Percentiles rank a stretch among this genome's conserved stretches.
These are phyloP conservation scores for Yarrowia sp. DNA, from an alignment of 805 yeast species.

Conservation along the genomic window DNA sequence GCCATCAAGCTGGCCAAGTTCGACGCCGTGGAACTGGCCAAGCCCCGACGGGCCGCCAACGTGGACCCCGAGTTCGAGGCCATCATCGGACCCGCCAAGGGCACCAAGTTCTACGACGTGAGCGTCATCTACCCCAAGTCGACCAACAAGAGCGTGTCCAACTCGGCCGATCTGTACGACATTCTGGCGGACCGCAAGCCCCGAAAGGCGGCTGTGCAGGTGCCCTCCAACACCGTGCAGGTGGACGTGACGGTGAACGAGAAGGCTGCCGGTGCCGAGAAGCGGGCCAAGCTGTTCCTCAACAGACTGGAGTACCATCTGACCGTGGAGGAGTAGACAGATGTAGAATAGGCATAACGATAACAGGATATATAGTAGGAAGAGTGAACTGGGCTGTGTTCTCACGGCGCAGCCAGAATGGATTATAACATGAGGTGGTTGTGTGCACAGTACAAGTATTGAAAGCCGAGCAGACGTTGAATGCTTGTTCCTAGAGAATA, in stretches of 20 bases:
- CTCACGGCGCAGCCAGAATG: too few species aligned
- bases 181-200: slow-evolving; percentile 44
- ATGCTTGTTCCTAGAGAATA: too few species aligned
- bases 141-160: slow-evolving; percentile 41
- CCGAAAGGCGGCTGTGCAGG: slow-evolving; percentile 45
- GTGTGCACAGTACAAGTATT: too few species aligned
- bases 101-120: slow-evolving; percentile 50
- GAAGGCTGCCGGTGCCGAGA: slow-evolving; percentile 50
- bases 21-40: slow-evolving; percentile 45
- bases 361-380: too few species aligned
- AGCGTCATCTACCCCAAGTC: slow-evolving; percentile 48
- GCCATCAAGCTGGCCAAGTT: slow-evolving; percentile 57
- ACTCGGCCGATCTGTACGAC: slow-evolving; percentile 47
- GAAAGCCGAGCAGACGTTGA: too few species aligned
- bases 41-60: slow-evolving; percentile 52
- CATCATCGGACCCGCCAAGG: slow-evolving; percentile 56
- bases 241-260: slow-evolving; percentile 51
- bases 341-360: too few species aligned
- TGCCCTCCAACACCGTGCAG: slow-evolving; percentile 39
- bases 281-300: slow-evolving; percentile 54
- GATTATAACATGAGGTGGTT: too few species aligned
- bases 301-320: slow-evolving; percentile 48
- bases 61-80: slow-evolving; percentile 69
- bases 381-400: too few species aligned
- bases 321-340: slow-evolving; percentile 40